Base-by-base conservation (phyloP, 73 alveolate genomes). In the Chromera velia region DNA sequence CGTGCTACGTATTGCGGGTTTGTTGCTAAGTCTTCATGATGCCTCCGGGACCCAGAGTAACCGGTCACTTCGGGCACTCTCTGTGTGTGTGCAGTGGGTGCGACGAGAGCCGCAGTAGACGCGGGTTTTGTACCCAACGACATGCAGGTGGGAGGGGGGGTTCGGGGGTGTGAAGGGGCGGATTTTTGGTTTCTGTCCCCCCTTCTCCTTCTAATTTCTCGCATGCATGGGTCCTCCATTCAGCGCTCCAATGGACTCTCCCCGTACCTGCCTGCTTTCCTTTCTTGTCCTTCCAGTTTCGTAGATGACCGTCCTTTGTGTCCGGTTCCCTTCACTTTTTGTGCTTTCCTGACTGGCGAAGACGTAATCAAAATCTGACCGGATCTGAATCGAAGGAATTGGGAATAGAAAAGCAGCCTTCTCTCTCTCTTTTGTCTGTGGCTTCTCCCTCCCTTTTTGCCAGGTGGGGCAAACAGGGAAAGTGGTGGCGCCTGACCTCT, bases 71-170 rank as follows among this genome's bases (percentile, higher is more conserved):
- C n/a, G n/a, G n/a, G n/a, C n/a, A n/a, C n/a, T n/a, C 63, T 45
- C 63, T 45, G 63, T 18, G 18, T 28, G 72, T 82, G 86, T 32
- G 92, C 91, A 10, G 88, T 94, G 47, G 98, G 98, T 31, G 98
- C 98, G 22, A 89, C 97, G 30, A 88, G 98, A 65, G 98, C 98
- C 0, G 97, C 97, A 1, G 98, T 94, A 29, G 98, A 94, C 83
- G 97, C 98, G 0, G 97, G 97, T 68, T 90, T 83, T 76, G 97
- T 92, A 32, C 89, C 95, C 22, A 94, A 94, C 34, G 98, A 94
- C 73, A 81, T 91, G 81, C 91, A 91, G 83, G 84, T 31, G 30
- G 0, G n/a, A 17, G 24, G 6, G 69, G 17, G 31, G 69, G 69
- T 22, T 55, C 31, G 22, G 69, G 69, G 22, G n/a, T 27, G 19